Conservation (phyloP, 768 basidiomycete genomes). For the Kwoniella newhampshirensis region DNA sequence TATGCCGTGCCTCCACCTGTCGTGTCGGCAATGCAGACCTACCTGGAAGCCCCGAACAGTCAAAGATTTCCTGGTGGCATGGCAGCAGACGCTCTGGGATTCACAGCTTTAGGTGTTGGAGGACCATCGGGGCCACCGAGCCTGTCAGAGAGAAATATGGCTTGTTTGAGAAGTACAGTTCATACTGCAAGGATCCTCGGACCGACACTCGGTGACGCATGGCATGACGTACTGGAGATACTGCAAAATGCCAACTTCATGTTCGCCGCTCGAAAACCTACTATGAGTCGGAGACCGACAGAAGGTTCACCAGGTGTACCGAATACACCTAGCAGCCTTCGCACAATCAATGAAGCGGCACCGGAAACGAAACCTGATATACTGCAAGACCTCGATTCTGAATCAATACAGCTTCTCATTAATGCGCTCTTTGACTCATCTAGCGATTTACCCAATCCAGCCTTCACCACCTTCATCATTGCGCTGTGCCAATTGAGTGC, state of each 20-base stretch:
- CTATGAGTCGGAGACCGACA: constrained; percentile 20
- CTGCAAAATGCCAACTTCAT: constrained; percentile 95
- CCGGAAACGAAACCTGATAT: constrained; percentile 25
- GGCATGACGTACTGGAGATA: constrained; percentile 87
- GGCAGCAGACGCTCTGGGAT: constrained; percentile 52
- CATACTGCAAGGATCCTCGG: constrained; percentile 76
- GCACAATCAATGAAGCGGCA: constrained; percentile 4
- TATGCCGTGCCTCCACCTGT: constrained; percentile 87
- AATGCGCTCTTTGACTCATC: constrained; percentile 84
- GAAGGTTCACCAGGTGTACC: constrained; percentile 21
- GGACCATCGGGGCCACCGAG: constrained; percentile 61
- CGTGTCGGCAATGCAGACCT: constrained; percentile 74
- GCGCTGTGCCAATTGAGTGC: constrained; percentile 82
- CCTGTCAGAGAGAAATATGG: constrained; percentile 83
- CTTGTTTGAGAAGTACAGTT: constrained; percentile 81
- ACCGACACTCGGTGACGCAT: constrained; percentile 80
- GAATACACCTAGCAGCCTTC: constrained; percentile 24
- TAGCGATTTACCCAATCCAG: constrained; percentile 74
- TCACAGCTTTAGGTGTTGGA: constrained; percentile 34
- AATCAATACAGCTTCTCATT: constrained; percentile 70
- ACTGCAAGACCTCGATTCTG: constrained; percentile 51
- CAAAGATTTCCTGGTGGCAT: constrained; percentile 28
- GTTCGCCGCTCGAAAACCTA: constrained; percentile 53
- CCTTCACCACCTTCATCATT: constrained; percentile 74
- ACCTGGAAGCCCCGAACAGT: constrained; percentile 39